phyloP scores from a whole-genome alignment of 2,329 filamentous ascomycete species.

The Trichoderma sp. region DNA sequence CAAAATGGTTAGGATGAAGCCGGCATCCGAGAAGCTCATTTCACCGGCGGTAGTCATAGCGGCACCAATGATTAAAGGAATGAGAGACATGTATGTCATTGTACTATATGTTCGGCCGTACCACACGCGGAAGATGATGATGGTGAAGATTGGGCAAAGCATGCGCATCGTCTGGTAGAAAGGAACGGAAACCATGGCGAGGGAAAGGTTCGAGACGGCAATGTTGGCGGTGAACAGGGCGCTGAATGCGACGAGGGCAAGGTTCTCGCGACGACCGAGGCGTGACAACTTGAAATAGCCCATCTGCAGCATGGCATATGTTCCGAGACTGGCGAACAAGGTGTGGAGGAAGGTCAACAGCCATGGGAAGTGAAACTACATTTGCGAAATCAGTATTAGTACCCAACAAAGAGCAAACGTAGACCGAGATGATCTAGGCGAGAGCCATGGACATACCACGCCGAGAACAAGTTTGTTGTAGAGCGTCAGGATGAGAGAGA shows the following conservation, averaged over 20 bases:
- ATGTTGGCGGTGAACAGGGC: conserved; percentile 62
- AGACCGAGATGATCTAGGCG: neutral
- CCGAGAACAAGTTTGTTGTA: conserved; percentile 59
- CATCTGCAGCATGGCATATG: conserved; percentile 48
- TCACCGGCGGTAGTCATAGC: conserved; percentile 60
- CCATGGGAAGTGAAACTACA: conserved; percentile 58
- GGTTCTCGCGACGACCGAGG: conserved; percentile 51
- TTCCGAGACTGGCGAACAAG: conserved; percentile 56
- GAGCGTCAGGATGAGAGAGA: conserved; percentile 48
- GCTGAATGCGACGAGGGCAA: conserved; percentile 57
- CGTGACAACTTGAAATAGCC: conserved; percentile 53
- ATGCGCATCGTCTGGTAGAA: conserved; percentile 65
- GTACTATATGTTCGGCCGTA: conserved; percentile 54
- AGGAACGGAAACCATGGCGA: conserved; percentile 60
- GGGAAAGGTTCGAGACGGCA: conserved; percentile 61
- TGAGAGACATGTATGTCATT: conserved; percentile 57
- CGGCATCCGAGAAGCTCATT: conserved; percentile 58
- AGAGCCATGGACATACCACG: conserved; percentile 37
- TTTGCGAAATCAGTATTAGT: neutral
- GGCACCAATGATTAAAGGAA: conserved; percentile 60
- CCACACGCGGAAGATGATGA: conserved; percentile 57
- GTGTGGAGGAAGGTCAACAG: conserved; percentile 58
- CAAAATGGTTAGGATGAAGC: conserved; percentile 53
- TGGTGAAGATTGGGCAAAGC: conserved; percentile 59
- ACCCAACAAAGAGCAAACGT: neutral